Evolutionary conservation across 306 rosid species (phyloP).

Genomic region (Castanospermum australe): DNA sequence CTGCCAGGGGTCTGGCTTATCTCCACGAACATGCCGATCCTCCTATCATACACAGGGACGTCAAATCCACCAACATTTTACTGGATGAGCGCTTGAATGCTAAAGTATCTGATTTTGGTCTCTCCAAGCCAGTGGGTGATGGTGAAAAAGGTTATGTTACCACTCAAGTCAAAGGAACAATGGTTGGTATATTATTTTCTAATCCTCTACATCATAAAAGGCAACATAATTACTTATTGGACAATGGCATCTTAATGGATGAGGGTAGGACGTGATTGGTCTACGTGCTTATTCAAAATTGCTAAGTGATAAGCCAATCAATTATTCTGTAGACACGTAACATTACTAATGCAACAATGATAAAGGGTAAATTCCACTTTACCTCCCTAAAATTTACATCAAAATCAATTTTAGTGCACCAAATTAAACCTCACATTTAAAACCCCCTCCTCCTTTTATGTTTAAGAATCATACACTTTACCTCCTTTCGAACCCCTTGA

Average conservation of each 20-base stretch:
- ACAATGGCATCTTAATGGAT: neutral
- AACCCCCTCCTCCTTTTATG: no score
- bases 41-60: conserved; percentile 79
- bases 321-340: neutral
- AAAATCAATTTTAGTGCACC: no score
- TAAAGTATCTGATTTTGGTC: conserved; percentile 86
- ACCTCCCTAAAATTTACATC: no score
- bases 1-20: conserved; percentile 80
- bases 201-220: neutral
- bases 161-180: conserved; percentile 83
- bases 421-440: no score
- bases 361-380: no score
- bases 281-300: neutral
- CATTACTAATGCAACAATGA: neutral
- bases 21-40: conserved; percentile 81
- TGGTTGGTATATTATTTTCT: conserved; percentile 48
- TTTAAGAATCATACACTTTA: no score
- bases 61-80: conserved; percentile 78
- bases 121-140: conserved; percentile 65
- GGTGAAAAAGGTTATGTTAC: conserved; percentile 52
- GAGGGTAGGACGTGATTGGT: neutral
- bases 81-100: conserved; percentile 64
- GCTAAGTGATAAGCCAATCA: neutral
- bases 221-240: neutral
- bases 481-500: no score